Evolutionary conservation across 1,284 basidiomycete genomes (phyloP), one percentile per base, ranked within the genome.

Genomic region (Wallemia ichthyophaga): DNA sequence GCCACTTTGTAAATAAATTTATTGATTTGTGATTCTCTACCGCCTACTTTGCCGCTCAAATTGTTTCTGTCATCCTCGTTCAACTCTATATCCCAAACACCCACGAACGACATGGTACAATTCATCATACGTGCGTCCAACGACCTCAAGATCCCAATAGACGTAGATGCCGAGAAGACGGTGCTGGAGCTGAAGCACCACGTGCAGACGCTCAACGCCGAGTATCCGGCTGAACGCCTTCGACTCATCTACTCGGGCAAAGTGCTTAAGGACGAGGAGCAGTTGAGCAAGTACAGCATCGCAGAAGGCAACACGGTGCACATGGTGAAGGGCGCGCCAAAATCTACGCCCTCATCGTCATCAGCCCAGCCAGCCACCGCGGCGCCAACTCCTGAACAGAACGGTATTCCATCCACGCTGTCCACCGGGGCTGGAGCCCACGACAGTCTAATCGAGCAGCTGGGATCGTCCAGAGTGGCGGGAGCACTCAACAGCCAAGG

Each of bases 311-410:
- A 92, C 68, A 89, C 87, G 0, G 80, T 91, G 56, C 86, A 91
- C 68, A 87, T 92, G 83, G 87, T 92, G 65, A 92, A 91, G 69
- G 84, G 85, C 54, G 80, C 78, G 1, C 74, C 80, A 11, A 78
- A 81, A 27, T 66, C 77, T 0, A 70, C 73, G 1, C 65, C 64
- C 19, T 60, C 64, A 7, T 58, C 68, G 1, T 57, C 66, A 7
- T 64, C 69, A n/a, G n/a, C n/a, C 31, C 60, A 15, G 1, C 59
- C 65, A 15, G 24, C 70, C 1, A 56, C 71, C 7, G 58, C 69
- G 15, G 61, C 72, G 15, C 67, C 69, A 53, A 53, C 68, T 65
- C 32, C 64, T 17, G 58, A 62, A 19, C 26, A 56, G 58, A 62
- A 57, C 69, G 9, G 59, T 67, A 1, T 60, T 66, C 56, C 64